Evolutionary conservation across 2,329 filamentous ascomycete species (phyloP), one percentile per base, ranked within the genome.

Genomic region (Colletotrichum zoysiae): DNA sequence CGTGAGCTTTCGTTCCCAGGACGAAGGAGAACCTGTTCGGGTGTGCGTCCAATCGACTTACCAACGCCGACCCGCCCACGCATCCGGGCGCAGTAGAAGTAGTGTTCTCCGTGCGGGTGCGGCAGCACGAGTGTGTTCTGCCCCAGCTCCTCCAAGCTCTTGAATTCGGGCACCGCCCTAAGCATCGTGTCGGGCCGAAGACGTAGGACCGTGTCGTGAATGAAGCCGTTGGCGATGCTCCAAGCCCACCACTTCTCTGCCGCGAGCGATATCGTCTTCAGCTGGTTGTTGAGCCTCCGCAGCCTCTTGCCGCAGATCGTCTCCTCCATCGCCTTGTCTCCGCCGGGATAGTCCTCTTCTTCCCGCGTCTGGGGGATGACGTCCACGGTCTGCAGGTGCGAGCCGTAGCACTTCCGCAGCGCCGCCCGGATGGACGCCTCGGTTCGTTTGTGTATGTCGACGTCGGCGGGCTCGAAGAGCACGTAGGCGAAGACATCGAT

Each of bases 401-500:
- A 20, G 5, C 74, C 72, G 44, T 74, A 74, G 48, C 74, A 74
- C 11, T n/a, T 56, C 53, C 63, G 40, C 14, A 74, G 63, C 16
- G 59, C 67, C 42, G 40, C 67, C 56, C 71, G 60, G 26, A 74
- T 71, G 18, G 8, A 33, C 35, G 55, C 65, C n/a, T 44, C 50
- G 4, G 35, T 60, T 3, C 69, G 69, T 6, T 42, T 16, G 40
- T 61, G 56, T 20, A 70, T 57, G 12, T 65, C 48, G 2, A 30
- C 2, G 46, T 74, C 71, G 11, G 65, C 62, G 5, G 26, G 64
- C 44, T 73, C 74, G 50, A 38, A 67, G 5, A 74, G 62, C 23
- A 74, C 50, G 55, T 67, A 61, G 40, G 72, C 74, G 3, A 74
- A 74, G 2, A 74, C 74, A 18, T 74, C 74, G 18, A 74, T 65